Base-by-base conservation (phyloP, 1,139 yeast species). In the Sugiyamaella sp. region DNA sequence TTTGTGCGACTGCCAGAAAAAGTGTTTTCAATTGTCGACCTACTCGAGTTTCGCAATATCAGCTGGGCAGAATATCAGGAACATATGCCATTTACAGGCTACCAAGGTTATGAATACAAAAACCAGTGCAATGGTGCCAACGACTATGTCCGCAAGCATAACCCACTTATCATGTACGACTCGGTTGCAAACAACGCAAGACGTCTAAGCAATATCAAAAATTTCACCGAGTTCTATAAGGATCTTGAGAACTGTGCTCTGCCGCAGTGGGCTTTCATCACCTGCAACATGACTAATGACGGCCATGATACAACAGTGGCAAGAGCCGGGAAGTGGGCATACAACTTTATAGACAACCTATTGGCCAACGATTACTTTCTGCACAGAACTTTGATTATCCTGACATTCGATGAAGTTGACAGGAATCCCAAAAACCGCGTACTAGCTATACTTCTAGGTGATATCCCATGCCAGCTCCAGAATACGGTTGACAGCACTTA, bases 21-120 rank as follows among this genome's bases (percentile, higher is more conserved):
- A 61, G 72, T 78, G 35, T 76, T 80, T 47, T 71, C 75, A 32
- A 57, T 78, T 33, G 80, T 71, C n/a, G 81, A 78, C 62, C 67
- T 78, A 54, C 66, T 78, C 52, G 80, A 77, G 61, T 64, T 67
- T 51, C 69, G 67, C 61, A 68, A 68, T 32, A 74, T 78, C 54
- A 71, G 80, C 10, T 78, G 81, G 80, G 79, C 72, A 47, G 79
- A 77, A 66, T 78, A 78, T 68, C 76, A 76, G 64, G 79, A 78
- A 66, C 74, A 75, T 63, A 59, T 68, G 67, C 81, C 81, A 39
- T 77, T 76, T 70, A 64, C 80, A 44, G 81, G 80, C 27, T 78
- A 64, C 71, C 65, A 70, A 54, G 81, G 81, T 53, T 74, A 69
- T 67, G 68, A 74, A 63, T 77, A 66, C 66, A 66, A 71, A 20